Base-by-base conservation (phyloP, 495 filamentous ascomycete species). In the Rusavskia elegans region DNA sequence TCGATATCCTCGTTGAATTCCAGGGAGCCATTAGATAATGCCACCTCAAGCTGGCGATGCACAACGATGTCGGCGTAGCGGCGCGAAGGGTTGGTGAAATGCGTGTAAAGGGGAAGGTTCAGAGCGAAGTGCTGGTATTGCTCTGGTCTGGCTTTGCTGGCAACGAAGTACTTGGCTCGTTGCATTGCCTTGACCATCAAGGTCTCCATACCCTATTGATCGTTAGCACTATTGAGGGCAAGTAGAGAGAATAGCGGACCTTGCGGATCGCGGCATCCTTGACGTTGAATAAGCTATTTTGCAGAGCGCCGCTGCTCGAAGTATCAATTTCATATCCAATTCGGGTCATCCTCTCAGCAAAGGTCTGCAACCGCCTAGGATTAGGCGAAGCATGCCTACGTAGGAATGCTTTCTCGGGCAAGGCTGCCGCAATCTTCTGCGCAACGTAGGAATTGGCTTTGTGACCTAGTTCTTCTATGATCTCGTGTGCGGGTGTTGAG, bases 41-140 rank as follows among this genome's bases (percentile, higher is more conserved):
- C 80, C 45, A 84, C 73, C 56, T 97, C 92, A 19, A 98, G 78
- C 64, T 98, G 92, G 56, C 92, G 89, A 64, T 98, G 92, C 20
- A 97, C 93, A 56, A 98, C 70, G 29, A 98, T 78, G 63, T 98
- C 92, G 14, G 89, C 82, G 65, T 98, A 98, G 48, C 93, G 89
- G 48, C 93, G 84, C 35, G 87, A 89, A 2, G 92, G 92, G 63
- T 88, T 90, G 2, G 92, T 97, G 69, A 97, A 97, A 63, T 98
- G 92, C 50, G 93, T 97, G 71, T 94, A 97, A 10, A 95, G 72
- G 0, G 93, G 89, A 45, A 95, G 70, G 64, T 97, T 98, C 45
- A 95, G 73, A 23, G 88, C 82, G 66, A 92, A 98, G 64, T 98
- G 92, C 50, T 82, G 77, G 63, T 83, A 80, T 52, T 84, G 74